phyloP scores from a whole-genome alignment of 257 asterid genomes.

The Schizonepeta tenuifolia region DNA sequence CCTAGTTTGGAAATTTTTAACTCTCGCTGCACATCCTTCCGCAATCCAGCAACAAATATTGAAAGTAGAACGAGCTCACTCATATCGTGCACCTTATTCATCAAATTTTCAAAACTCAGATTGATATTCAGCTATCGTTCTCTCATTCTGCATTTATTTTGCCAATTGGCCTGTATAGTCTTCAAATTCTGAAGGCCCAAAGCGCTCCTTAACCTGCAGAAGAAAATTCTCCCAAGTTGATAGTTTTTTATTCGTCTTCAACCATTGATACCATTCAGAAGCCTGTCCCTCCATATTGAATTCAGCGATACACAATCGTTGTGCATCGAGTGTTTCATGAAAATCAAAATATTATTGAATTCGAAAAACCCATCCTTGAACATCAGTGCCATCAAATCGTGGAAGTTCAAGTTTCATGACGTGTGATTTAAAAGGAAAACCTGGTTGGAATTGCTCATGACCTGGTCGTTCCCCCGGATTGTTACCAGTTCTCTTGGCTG shows the following conservation, averaged over 20 bases:
- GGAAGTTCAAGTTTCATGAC: neutral
- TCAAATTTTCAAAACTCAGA: neutral
- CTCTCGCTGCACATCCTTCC: neutral
- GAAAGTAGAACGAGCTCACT: neutral
- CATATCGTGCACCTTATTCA: neutral
- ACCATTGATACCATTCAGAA: neutral
- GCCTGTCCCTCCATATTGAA: constrained; percentile 1
- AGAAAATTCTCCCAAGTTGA: neutral
- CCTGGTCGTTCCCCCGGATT: neutral
- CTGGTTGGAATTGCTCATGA: neutral
- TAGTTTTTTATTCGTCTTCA: neutral
- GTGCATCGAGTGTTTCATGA: neutral
- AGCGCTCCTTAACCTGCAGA: neutral
- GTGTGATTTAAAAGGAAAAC: neutral
- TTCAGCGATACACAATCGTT: neutral
- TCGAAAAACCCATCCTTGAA: neutral
- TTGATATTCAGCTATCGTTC: neutral
- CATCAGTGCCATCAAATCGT: neutral
- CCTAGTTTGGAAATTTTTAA: neutral
- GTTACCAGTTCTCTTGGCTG: neutral
- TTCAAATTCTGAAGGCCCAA: neutral
- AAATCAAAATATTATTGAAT: neutral
- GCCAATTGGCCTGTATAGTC: neutral
- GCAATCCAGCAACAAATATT: neutral
- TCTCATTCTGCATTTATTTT: neutral